phyloP scores from a whole-genome alignment of 176 grass and related monocot genomes.

The Puccinellia tenuiflora region DNA sequence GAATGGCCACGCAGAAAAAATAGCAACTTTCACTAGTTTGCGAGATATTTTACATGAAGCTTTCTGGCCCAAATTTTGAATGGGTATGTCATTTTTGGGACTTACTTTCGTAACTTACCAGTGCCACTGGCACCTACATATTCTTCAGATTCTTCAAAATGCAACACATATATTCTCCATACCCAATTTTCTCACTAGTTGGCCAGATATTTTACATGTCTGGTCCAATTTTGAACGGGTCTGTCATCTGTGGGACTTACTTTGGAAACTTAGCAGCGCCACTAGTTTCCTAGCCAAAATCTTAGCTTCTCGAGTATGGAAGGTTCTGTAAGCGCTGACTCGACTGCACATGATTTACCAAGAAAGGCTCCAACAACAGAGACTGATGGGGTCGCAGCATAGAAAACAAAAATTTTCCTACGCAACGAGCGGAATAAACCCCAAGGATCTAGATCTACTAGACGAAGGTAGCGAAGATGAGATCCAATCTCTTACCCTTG shows the following conservation, averaged over 20 bases:
- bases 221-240: not conserved
- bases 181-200: too few species aligned
- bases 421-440: too few species aligned
- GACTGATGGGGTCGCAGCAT: too few species aligned
- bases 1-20: too few species aligned
- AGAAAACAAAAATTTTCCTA: too few species aligned
- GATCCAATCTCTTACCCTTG: too few species aligned
- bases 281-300: not conserved
- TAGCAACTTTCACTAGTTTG: too few species aligned
- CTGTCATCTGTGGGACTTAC: not conserved
- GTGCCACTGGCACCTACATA: too few species aligned
- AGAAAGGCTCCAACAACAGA: not conserved
- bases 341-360: not conserved
- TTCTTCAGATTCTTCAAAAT: too few species aligned
- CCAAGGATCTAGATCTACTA: too few species aligned
- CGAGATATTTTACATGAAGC: not conserved
- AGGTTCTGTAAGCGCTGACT: constrained; percentile 16
- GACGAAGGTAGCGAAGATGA: too few species aligned
- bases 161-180: too few species aligned
- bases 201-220: not conserved
- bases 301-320: not conserved
- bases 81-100: not conserved
- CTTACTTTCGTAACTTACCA: not conserved
- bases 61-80: not conserved
- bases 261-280: not conserved